Evolutionary conservation across 441 rosid genomes (phyloP).

Genomic region (Rhodomyrtus psidioides): DNA sequence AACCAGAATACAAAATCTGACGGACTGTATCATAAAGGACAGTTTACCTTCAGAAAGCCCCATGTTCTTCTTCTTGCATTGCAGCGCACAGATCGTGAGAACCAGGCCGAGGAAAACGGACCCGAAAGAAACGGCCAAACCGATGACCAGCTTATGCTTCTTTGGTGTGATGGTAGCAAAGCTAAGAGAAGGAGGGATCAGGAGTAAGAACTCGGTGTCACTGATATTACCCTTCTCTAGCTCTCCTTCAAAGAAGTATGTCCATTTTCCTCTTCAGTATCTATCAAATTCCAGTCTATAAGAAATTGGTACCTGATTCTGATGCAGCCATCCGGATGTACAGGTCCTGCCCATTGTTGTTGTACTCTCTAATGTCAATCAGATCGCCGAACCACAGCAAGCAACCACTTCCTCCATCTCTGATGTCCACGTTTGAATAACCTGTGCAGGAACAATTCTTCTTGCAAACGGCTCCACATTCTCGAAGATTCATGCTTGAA

Average conservation of each 20-base stretch:
- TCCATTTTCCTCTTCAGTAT: not conserved
- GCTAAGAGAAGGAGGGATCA: not conserved
- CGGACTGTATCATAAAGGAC: not conserved
- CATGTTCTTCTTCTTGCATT: not conserved
- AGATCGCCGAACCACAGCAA: constrained; percentile 18
- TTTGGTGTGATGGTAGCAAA: not conserved
- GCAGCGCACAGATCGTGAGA: not conserved
- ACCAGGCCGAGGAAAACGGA: not conserved
- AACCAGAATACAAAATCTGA: not conserved
- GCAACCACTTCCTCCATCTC: constrained; percentile 21
- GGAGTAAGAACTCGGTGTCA: not conserved
- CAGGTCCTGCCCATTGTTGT: not conserved
- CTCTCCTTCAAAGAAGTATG: not conserved
- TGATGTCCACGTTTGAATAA: not conserved
- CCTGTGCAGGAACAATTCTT: not conserved
- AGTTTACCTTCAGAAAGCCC: not conserved
- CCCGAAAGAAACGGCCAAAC: not conserved
- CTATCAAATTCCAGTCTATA: not conserved
- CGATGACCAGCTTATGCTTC: not conserved
- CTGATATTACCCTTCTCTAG: not conserved
- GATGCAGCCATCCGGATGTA: not conserved
- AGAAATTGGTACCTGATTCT: not conserved
- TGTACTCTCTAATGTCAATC: constrained; percentile 10
- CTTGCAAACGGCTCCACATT: constrained; percentile 6
- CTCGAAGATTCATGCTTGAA: not conserved